A percentile compares a stretch with the other conserved stretches of the same genome.
Conservation (phyloP, 1,284 basidiomycete genomes). For the Stereum hirsutum region DNA sequence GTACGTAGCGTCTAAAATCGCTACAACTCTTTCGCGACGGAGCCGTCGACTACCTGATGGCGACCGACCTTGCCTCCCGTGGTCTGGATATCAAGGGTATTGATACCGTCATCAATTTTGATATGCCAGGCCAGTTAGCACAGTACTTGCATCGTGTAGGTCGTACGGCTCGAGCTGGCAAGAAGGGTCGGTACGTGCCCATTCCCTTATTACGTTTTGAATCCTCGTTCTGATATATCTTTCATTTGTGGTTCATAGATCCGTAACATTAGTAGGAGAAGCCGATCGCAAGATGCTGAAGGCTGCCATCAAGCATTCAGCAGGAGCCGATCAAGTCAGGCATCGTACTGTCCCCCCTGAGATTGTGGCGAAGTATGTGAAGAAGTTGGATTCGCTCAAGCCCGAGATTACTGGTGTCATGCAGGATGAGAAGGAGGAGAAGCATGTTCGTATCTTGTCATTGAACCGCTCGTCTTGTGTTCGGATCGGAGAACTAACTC, state of each 20-base stretch:
- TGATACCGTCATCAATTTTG: constrained; percentile 97
- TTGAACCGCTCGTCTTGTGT: too few relatives aligned
- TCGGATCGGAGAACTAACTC: neutral
- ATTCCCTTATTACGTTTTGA: constrained; percentile 3
- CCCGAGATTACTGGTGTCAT: constrained; percentile 78
- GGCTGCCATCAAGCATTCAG: constrained; percentile 85
- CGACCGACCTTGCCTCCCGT: constrained; percentile 92
- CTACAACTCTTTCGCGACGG: constrained; percentile 85
- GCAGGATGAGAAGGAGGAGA: constrained; percentile 94
- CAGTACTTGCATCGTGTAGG: constrained; percentile 97
- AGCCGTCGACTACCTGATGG: constrained; percentile 83
- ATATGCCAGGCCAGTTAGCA: constrained; percentile 91
- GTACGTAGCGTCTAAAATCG: constrained; percentile 70
- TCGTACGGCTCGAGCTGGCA: constrained; percentile 91
- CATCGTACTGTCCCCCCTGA: constrained; percentile 89
- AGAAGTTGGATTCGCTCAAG: constrained; percentile 68
- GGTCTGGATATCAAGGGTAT: constrained; percentile 97
- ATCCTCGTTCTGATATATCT: too few relatives aligned
- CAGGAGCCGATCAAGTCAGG: constrained; percentile 74
- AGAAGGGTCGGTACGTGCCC: constrained; percentile 73
- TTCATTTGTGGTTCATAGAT: constrained; percentile 34
- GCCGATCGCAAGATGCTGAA: constrained; percentile 95
- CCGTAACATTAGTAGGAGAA: constrained; percentile 94
- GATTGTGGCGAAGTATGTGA: constrained; percentile 61
- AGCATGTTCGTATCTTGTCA: constrained; percentile 64